Base-by-base conservation (phyloP, 2,329 filamentous ascomycete species). In the Microdochium paspali region DNA sequence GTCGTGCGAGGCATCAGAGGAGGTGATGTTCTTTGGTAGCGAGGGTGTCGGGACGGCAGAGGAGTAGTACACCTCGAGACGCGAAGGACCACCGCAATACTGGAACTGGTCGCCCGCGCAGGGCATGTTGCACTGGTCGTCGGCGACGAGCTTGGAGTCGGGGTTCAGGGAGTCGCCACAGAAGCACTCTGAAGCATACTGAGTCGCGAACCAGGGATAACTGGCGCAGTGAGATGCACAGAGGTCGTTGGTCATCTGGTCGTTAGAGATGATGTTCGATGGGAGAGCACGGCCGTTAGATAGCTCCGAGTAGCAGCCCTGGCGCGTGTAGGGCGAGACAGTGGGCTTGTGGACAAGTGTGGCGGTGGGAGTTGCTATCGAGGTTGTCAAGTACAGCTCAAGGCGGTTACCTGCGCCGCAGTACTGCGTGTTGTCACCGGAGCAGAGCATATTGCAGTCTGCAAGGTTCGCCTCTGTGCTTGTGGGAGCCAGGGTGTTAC, bases 391-490 rank as follows among this genome's bases (percentile, higher is more conserved):
- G 53, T 71, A 71, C 26, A 71, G 57, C 53, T 71, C 68, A 31
- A 72, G 55, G n/a, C 68, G 63, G 51, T 68, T 62, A 24, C 68
- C 64, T 1, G 63, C 66, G 44, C 69, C 69, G 49, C 69, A 72
- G 57, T 65, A 71, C 51, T 69, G 61, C 13, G 63, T 64, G 3
- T 55, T 47, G 35, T 71, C 64, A 32, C 69, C 69, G n/a, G 60
- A 63, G 53, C 69, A 72, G 15, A 57, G 50, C 59, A 71, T 66
- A 52, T 62, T 65, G 52, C 66, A 67, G 24, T 69, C 64, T 24
- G 52, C 51, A n/a, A 58, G 46, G n/a, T 58, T 53, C 13, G 62
- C 61, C 30, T 61, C 51, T 24, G 52, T 48, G 57, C 64, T 66
- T 46, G 54, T 60, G 20, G 57, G 32, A 28, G 59, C 50, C 10